phyloP scores from a whole-genome alignment of 805 yeast genomes.

The Alloascoidea hylecoeti region DNA sequence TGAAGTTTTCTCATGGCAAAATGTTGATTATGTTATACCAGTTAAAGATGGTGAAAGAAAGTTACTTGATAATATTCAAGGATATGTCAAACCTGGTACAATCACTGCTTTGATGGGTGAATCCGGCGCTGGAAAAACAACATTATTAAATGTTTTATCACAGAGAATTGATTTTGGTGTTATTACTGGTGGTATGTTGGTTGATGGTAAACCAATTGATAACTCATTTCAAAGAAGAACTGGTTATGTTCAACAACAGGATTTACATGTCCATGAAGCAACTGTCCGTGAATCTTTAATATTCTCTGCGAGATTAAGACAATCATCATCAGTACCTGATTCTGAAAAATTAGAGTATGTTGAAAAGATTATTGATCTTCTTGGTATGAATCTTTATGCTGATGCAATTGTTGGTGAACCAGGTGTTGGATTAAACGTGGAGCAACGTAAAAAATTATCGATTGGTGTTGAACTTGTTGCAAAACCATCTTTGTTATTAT shows the following conservation, averaged over 20 bases:
- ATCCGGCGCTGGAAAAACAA: conserved; percentile 82
- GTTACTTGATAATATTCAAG: conserved; percentile 36
- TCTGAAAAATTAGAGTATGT: conserved; percentile 54
- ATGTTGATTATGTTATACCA: conserved; percentile 43
- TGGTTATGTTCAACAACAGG: conserved; percentile 76
- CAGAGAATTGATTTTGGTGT: conserved; percentile 60
- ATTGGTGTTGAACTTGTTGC: conserved; percentile 65
- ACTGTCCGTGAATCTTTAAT: conserved; percentile 65
- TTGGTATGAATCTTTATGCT: conserved; percentile 57
- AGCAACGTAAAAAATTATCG: conserved; percentile 52
- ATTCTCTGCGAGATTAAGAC: conserved; percentile 63
- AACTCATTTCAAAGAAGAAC: conserved; percentile 61
- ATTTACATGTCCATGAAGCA: conserved; percentile 51
- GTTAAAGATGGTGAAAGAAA: conserved; percentile 19
- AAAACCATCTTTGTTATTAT: conserved; percentile 44
- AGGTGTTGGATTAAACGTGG: conserved; percentile 60
- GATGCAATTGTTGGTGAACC: conserved; percentile 71
- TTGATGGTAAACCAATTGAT: conserved; percentile 51
- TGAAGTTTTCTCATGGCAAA: conserved; percentile 48
- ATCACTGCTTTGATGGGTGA: conserved; percentile 77
- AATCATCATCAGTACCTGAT: conserved; percentile 39
- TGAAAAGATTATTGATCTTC: conserved; percentile 47
- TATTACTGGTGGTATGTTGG: conserved; percentile 57
- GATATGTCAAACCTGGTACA: conserved; percentile 72
- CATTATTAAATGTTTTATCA: conserved; percentile 57